Conservation (phyloP, 371 early-diverging fungal genomes). For the Coemansia sp. region DNA sequence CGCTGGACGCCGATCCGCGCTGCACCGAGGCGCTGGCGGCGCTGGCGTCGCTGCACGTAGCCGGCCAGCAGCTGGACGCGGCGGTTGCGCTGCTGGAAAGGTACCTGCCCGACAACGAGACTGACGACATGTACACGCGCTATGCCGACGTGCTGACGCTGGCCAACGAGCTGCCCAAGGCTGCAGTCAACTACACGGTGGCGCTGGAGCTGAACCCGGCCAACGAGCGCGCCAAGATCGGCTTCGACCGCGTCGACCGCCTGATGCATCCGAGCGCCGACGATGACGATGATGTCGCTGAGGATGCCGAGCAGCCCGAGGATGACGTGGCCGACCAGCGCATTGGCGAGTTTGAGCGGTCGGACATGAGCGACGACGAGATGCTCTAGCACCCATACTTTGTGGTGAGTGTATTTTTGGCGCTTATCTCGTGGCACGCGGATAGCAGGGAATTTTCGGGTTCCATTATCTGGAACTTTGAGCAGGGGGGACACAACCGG, state of each 20-base stretch:
- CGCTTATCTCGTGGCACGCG: too few relatives aligned
- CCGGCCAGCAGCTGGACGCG: background rate
- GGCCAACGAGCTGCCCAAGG: slow-evolving; percentile 39
- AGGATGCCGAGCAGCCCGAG: slow-evolving; percentile 1
- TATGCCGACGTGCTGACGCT: slow-evolving; percentile 48
- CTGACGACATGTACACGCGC: slow-evolving; percentile 40
- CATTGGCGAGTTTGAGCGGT: slow-evolving; percentile 4
- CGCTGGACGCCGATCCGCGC: slow-evolving; percentile 18
- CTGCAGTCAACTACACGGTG: slow-evolving; percentile 33
- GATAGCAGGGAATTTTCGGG: too few relatives aligned
- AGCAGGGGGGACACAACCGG: too few relatives aligned
- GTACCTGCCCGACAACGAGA: slow-evolving; percentile 30
- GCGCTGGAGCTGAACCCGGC: slow-evolving; percentile 38
- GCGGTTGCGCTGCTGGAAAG: slow-evolving; percentile 31
- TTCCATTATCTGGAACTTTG: too few relatives aligned
- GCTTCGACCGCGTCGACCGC: slow-evolving; percentile 38
- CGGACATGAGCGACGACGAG: slow-evolving; percentile 21
- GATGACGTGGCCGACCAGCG: background rate
- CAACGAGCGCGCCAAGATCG: slow-evolving; percentile 29
- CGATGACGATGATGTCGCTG: slow-evolving; percentile 3
- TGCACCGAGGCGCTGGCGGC: slow-evolving; percentile 28
- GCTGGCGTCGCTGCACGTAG: slow-evolving; percentile 41
- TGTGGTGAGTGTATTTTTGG: background rate
- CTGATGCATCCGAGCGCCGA: slow-evolving; percentile 35
- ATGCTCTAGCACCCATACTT: background rate